Evolutionary conservation across 345 rosid genomes (phyloP).

Genomic region (Corchorus olitorius): DNA sequence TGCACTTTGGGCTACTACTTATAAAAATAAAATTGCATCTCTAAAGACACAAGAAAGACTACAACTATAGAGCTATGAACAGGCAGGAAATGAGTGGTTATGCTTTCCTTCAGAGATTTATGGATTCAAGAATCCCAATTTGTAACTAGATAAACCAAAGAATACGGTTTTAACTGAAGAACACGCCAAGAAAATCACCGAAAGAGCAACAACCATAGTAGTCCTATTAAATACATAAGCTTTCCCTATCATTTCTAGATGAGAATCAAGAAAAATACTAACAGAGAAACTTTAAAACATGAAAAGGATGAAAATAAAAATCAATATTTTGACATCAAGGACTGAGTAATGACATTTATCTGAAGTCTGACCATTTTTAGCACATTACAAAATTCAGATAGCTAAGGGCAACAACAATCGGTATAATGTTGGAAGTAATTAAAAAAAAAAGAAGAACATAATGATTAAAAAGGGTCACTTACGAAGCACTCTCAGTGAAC

Average conservation of each 20-base stretch:
- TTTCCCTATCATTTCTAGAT: conserved; percentile 1
- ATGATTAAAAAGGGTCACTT: conserved; percentile 25
- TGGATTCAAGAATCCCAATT: neutral
- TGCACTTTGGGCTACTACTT: neutral
- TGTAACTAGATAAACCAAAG: neutral
- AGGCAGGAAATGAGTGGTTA: neutral
- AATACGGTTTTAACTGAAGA: neutral
- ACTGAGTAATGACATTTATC: neutral
- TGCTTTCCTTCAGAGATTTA: neutral
- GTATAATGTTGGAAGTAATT: neutral
- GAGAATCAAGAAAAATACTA: neutral
- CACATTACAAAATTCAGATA: neutral
- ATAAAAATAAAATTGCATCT: neutral
- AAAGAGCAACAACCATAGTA: neutral
- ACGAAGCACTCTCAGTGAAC: conserved; percentile 45
- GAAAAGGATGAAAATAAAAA: neutral
- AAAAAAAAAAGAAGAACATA: conserved; percentile 5
- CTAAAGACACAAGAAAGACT: too few relatives aligned
- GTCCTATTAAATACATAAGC: neutral
- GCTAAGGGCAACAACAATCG: neutral
- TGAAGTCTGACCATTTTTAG: neutral
- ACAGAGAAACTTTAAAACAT: neutral
- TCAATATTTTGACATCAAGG: neutral
- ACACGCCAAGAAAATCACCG: neutral
- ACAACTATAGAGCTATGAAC: too few relatives aligned